Base-by-base conservation (phyloP, 768 basidiomycete species). In the Ramaria rubella region DNA sequence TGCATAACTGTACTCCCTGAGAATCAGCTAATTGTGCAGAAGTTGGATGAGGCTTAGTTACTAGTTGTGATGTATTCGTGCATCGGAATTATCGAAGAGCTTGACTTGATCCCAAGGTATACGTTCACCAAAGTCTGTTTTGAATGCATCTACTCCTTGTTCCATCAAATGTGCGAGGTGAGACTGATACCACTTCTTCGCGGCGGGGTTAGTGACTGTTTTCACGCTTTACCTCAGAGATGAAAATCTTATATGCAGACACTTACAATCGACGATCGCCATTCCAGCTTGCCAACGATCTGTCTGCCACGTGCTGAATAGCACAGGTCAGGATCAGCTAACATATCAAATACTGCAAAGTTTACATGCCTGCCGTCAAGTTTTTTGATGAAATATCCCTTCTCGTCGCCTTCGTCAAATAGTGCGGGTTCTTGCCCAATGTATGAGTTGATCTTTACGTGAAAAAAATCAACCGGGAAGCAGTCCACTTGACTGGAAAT, bases 381-480 rank as follows among this genome's bases (percentile, higher is more conserved):
- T 42, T 84, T 73, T 62, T 87, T 83, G 65, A 89, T 82, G 61
- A 87, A 81, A 63, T 81, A 88, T 0, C 81, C 84, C n/a, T 77
- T 79, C 60, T 83, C 71, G 0, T 80, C 76, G 2, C 81, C 85
- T 62, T 87, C 85, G 55, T 81, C 75, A 70, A 87, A 89, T 33
- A 87, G 80, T 3, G 81, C 81, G 8, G 82, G 84, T 53, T 78
- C 67, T 65, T 84, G 82, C n/a, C 82, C 81, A 56, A 89, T 81
- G 64, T 86, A 87, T 3, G 85, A 81, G 65, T 89, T 89, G 63
- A 89, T 82, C 58, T 45, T 31, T 44, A 24, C 23, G 33, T 42
- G 24, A n/a, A n/a, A n/a, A 52, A 15, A 9, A 19, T 23, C n/a
- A n/a, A n/a, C n/a, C n/a, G n/a, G n/a, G n/a, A n/a, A n/a, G n/a